These are phyloP conservation scores for Sarocladium oryzae DNA, from an alignment of 2,329 filamentous ascomycete species.

Conservation along the genomic window DNA sequence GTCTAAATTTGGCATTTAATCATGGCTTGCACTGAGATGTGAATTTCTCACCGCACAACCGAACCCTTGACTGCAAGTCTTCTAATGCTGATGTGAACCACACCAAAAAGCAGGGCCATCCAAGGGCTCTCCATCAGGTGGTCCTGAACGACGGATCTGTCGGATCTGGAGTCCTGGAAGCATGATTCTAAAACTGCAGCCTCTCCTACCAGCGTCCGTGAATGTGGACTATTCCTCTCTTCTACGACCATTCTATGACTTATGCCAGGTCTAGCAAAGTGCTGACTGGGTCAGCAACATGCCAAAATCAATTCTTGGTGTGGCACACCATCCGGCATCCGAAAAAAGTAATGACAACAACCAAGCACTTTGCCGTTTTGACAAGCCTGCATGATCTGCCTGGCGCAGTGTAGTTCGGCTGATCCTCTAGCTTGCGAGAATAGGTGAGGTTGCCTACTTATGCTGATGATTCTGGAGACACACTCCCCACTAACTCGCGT, in stretches of 20 bases:
- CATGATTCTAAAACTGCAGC: too few species aligned
- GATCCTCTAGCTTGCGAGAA: not conserved
- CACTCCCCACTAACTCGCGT: too few species aligned
- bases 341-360: not conserved
- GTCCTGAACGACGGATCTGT: too few species aligned
- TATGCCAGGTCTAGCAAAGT: not conserved
- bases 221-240: not conserved
- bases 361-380: not conserved
- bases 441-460: not conserved
- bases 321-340: constrained; percentile 1
- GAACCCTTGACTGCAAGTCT: too few species aligned
- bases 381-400: constrained; percentile 2
- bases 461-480: not conserved
- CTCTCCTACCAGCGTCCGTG: too few species aligned
- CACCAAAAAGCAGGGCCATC: too few species aligned
- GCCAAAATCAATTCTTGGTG: not conserved
- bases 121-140: too few species aligned
- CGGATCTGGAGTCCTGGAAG: too few species aligned
- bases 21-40: too few species aligned
- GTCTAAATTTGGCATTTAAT: not conserved
- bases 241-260: not conserved
- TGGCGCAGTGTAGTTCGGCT: not conserved
- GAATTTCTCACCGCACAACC: too few species aligned
- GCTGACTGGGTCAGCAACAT: not conserved
- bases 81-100: too few species aligned